Percentiles rank a stretch among this genome's conserved stretches.
Evolutionary conservation across 371 early-diverging fungal species (phyloP).

Genomic region (Thermomucor indicae-seudaticae): DNA sequence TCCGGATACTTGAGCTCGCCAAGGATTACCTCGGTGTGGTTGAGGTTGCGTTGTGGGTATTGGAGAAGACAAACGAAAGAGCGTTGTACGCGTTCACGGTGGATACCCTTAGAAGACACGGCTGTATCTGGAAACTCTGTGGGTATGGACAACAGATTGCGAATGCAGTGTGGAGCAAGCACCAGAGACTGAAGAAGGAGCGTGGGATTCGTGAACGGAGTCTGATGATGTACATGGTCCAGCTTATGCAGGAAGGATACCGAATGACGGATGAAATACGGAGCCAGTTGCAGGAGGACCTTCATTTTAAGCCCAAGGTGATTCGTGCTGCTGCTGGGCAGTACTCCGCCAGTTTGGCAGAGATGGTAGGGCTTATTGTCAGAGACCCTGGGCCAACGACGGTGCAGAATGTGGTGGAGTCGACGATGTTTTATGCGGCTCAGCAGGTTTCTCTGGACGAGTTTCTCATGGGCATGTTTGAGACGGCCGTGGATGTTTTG

Average conservation of each 20-base stretch:
- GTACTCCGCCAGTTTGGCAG: too few relatives aligned
- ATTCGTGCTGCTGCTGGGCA: too few relatives aligned
- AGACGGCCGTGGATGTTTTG: conserved; percentile 35
- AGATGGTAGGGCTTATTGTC: too few relatives aligned
- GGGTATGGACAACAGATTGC: conserved; percentile 24
- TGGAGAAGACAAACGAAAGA: conserved; percentile 58
- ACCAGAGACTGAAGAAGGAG: neutral
- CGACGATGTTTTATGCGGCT: too few relatives aligned
- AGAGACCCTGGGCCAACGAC: too few relatives aligned
- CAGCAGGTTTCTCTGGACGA: too few relatives aligned
- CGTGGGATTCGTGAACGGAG: conserved; percentile 33
- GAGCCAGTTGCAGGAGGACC: conserved; percentile 33
- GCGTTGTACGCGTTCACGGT: conserved; percentile 48
- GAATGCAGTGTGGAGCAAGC: conserved; percentile 34
- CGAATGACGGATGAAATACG: conserved; percentile 24
- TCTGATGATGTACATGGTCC: conserved; percentile 45
- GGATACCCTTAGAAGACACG: conserved; percentile 53
- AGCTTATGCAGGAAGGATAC: conserved; percentile 43
- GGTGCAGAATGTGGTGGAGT: conserved; percentile 32
- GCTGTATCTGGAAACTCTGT: conserved; percentile 53
- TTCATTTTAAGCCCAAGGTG: conserved; percentile 39
- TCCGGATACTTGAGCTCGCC: conserved; percentile 53
- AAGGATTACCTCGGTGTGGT: conserved; percentile 52
- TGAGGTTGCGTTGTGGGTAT: conserved; percentile 59
- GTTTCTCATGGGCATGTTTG: too few relatives aligned